Base-by-base conservation (phyloP, 345 rosid species). In the Corchorus capsularis region DNA sequence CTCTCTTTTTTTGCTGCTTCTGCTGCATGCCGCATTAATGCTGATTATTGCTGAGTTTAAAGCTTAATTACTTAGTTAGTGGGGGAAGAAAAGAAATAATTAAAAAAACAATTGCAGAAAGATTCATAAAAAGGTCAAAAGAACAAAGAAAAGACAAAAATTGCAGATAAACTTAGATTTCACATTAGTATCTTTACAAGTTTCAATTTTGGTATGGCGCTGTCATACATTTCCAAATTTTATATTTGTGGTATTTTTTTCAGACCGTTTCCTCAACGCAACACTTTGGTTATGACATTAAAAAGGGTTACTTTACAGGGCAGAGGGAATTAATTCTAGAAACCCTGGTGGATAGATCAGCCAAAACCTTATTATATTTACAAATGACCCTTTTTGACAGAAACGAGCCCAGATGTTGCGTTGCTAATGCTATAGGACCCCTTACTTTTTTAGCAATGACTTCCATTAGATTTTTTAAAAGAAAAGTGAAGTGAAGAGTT, bases 71-170 rank as follows among this genome's bases (percentile, higher is more conserved):
- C 43, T 12, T 69, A 15, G 17, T 34, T 4, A 39, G 43, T 39
- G 43, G 43, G 43, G 59, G 20, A 27, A 59, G 8, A 56, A 10
- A 50, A 5, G 35, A 52, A 50, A 8, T 39, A 39, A 39, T 27
- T 27, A 27, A 39, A 2, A 39, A 39, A 39, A 39, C 43, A 39
- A 39, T 27, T 27, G 43, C 4, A 5, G 0, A 46, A 35, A 27
- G 9, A 10, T 53, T 27, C 27, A 27, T 27, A 27, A 2, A 49
- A 35, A 52, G 37, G 71, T 45, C 47, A 69, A 69, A 69, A 69
- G 73, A 69, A 53, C 5, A 53, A 53, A 47, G 69, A 74, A 57
- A 49, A 74, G 32, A 62, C 69, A 15, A 68, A 47, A 0, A 8
- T 46, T 73, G n/a, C 16, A 17, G 59, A 62, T 47, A 34, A 62